Base-by-base conservation (phyloP, 176 grass and related monocot genomes). In the Puya raimondii region DNA sequence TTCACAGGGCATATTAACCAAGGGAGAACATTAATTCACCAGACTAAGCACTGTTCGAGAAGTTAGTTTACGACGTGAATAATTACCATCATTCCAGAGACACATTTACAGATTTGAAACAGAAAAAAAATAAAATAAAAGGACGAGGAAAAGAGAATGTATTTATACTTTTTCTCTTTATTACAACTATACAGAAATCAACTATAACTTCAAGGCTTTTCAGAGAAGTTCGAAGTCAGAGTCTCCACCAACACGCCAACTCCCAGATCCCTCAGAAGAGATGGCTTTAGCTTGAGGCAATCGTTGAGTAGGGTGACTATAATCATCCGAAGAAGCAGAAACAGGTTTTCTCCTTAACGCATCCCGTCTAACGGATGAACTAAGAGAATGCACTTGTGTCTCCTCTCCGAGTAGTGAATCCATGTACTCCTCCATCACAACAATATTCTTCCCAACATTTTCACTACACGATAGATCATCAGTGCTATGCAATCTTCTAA, bases 381-480 rank as follows among this genome's bases (percentile, higher is more conserved):
- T 88, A 61, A 79, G 75, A 7, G 81, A 89, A 0, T 56, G 72
- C 12, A 79, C 54, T 33, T 72, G 79, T 47, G 71, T 87, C 50
- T 81, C 70, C 73, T 86, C 85, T 22, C 80, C 74, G 8, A 99
- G 75, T 10, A 99, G 85, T 0, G 90, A 88, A 72, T 99, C 95
- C 87, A 99, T 99, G 76, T 99, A 99, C 54, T 82, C 89, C 79
- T 99, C 95, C 87, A 99, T 76, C 68, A 99, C 82, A 22, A 90
- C 66, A 48, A 88, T 70, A 65, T 80, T 86, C 56, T 76, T 49
- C 49, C 80, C 86, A 72, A 81, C 80, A n/a, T 23, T 77, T 0
- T 85, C 82, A 7, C 82, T 85, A 1, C 12, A 61, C 12, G 42
- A 61, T 58, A 83, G 48, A 26, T 88, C 82, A 72, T 92, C 85